These are phyloP conservation scores for Fraxinus nigra DNA, from an alignment of 305 asterid genomes.

Conservation along the genomic window DNA sequence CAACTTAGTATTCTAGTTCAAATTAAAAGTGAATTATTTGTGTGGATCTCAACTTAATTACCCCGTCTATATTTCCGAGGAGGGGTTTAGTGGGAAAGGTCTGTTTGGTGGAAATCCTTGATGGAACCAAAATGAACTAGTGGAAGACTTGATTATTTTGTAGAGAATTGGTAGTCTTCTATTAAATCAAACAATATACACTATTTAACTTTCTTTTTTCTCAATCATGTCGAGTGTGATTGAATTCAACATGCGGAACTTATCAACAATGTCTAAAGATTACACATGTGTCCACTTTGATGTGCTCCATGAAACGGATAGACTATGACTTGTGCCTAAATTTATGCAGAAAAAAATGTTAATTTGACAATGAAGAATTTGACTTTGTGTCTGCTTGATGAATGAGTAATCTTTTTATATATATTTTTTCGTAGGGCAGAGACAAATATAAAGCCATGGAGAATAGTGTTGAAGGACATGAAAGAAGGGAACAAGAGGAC, in stretches of 20 bases:
- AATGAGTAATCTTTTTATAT: background rate
- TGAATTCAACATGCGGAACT: background rate
- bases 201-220: background rate
- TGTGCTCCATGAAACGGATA: background rate
- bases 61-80: background rate
- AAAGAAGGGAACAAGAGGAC: slow-evolving; percentile 65
- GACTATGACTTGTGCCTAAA: background rate
- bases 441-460: slow-evolving; percentile 87
- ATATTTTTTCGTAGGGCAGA: slow-evolving; percentile 65
- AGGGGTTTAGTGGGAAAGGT: background rate
- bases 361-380: background rate
- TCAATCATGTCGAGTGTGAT: background rate
- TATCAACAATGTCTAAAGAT: background rate
- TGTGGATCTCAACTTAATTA: background rate
- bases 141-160: background rate
- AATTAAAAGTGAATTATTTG: background rate
- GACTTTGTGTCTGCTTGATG: background rate
- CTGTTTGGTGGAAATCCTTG: background rate
- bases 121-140: background rate
- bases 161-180: no score
- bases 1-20: background rate
- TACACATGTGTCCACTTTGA: background rate
- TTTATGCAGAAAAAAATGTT: background rate
- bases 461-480: slow-evolving; percentile 55
- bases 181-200: background rate